phyloP scores from a whole-genome alignment of 2,329 filamentous ascomycete genomes.

The Sporothrix sp. region DNA sequence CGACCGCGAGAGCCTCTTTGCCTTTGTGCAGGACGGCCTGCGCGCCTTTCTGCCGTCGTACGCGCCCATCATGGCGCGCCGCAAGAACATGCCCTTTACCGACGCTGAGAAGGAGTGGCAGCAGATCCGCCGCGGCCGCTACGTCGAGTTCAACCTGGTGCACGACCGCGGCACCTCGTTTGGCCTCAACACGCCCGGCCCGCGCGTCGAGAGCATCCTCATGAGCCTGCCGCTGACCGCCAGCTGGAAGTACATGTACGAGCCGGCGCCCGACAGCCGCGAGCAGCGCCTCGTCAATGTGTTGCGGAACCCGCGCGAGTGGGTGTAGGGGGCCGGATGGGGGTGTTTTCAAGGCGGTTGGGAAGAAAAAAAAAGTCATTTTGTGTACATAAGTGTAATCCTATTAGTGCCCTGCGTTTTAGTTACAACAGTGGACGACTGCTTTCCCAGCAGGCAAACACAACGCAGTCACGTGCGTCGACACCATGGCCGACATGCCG shows the following conservation, averaged over 20 bases:
- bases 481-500: not conserved
- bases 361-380: slow-evolving; percentile 2
- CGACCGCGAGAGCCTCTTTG: slow-evolving; percentile 80
- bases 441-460: too few relatives aligned
- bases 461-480: too few relatives aligned
- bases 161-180: slow-evolving; percentile 94
- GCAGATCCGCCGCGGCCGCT: slow-evolving; percentile 84
- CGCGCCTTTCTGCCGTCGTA: slow-evolving; percentile 85
- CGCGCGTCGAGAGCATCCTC: slow-evolving; percentile 88
- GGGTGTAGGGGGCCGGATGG: slow-evolving; percentile 42
- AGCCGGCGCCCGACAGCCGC: slow-evolving; percentile 60
- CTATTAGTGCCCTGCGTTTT: too few relatives aligned
- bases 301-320: slow-evolving; percentile 53
- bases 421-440: too few relatives aligned
- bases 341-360: not conserved
- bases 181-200: slow-evolving; percentile 83
- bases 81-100: slow-evolving; percentile 87
- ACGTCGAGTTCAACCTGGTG: slow-evolving; percentile 97
- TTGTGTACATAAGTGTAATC: not conserved
- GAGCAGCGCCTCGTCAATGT: slow-evolving; percentile 76
- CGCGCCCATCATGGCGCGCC: slow-evolving; percentile 73
- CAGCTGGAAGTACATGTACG: slow-evolving; percentile 92
- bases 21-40: slow-evolving; percentile 77
- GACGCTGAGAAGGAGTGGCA: slow-evolving; percentile 91
- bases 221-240: slow-evolving; percentile 95